These are phyloP conservation scores for Cutaneotrichosporon arboriforme DNA, from an alignment of 1,284 basidiomycete species.

Conservation along the genomic window DNA sequence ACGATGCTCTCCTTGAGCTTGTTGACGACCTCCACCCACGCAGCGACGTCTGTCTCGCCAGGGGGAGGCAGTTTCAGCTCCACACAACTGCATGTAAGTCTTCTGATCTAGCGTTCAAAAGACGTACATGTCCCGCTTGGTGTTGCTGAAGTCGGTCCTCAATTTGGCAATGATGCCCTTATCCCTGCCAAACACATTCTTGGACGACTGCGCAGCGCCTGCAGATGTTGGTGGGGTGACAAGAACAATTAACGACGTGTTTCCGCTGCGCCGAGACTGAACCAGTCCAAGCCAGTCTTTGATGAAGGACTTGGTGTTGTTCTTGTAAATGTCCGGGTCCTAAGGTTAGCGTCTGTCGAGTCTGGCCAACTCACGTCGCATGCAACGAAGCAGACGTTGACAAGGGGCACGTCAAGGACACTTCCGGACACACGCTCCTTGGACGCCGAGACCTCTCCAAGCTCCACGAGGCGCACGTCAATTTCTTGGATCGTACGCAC, in stretches of 20 bases:
- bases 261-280: constrained; percentile 60
- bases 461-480: constrained; percentile 64
- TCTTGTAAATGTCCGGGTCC: constrained; percentile 81
- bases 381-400: constrained; percentile 76
- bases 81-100: constrained; percentile 58
- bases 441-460: constrained; percentile 56
- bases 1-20: constrained; percentile 86
- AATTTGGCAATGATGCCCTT: constrained; percentile 76
- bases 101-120: not conserved
- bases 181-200: constrained; percentile 45
- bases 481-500: constrained; percentile 81
- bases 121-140: constrained; percentile 76
- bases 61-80: constrained; percentile 54
- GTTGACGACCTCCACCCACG: constrained; percentile 82
- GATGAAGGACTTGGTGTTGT: constrained; percentile 71
- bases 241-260: constrained; percentile 85
- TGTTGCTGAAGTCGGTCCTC: constrained; percentile 83
- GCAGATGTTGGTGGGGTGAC: constrained; percentile 53
- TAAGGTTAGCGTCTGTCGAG: constrained; percentile 37
- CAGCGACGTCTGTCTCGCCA: constrained; percentile 58
- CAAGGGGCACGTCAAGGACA: constrained; percentile 74
- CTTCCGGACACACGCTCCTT: constrained; percentile 55
- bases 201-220: constrained; percentile 54
- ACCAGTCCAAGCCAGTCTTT: constrained; percentile 79
- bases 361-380: constrained; percentile 67